Evolutionary conservation across 805 yeast genomes (phyloP).

Genomic region (Diddensiella santjacobensis): DNA sequence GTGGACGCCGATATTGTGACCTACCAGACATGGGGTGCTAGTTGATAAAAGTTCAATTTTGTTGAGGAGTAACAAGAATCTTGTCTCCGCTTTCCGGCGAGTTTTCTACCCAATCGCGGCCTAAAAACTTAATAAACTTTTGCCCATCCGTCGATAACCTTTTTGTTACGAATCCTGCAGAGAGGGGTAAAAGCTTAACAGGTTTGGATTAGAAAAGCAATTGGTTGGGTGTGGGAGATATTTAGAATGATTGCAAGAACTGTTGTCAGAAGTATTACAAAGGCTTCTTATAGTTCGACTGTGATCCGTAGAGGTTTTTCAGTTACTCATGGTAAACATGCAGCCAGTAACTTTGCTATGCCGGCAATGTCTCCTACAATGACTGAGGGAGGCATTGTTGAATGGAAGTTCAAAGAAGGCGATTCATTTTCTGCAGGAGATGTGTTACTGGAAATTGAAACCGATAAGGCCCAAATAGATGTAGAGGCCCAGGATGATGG

Average conservation of each 20-base stretch:
- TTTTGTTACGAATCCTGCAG: background rate
- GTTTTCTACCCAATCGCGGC: too few relatives aligned
- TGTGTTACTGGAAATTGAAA: constrained; percentile 94
- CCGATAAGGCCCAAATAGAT: constrained; percentile 97
- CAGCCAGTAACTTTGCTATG: constrained; percentile 60
- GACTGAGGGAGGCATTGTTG: constrained; percentile 90
- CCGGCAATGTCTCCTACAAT: constrained; percentile 99
- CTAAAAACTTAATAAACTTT: background rate
- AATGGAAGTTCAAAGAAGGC: constrained; percentile 82
- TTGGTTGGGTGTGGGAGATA: background rate
- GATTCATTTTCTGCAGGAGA: constrained; percentile 80
- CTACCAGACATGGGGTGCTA: too few relatives aligned
- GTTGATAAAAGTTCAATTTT: too few relatives aligned
- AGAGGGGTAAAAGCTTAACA: background rate
- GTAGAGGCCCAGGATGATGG: constrained; percentile 97
- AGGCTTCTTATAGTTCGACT: background rate
- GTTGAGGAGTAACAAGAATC: too few relatives aligned
- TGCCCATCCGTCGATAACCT: background rate
- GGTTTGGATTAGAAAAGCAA: too few relatives aligned
- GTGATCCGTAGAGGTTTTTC: background rate
- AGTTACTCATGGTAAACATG: constrained; percentile 9
- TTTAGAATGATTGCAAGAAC: background rate
- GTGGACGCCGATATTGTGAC: background rate
- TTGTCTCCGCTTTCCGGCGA: too few relatives aligned
- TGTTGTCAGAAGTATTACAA: background rate